Percentiles rank a stretch among this genome's conserved stretches.
Evolutionary conservation across 2,329 filamentous ascomycete genomes (phyloP).

Genomic region (Colletotrichum tropicicola): DNA sequence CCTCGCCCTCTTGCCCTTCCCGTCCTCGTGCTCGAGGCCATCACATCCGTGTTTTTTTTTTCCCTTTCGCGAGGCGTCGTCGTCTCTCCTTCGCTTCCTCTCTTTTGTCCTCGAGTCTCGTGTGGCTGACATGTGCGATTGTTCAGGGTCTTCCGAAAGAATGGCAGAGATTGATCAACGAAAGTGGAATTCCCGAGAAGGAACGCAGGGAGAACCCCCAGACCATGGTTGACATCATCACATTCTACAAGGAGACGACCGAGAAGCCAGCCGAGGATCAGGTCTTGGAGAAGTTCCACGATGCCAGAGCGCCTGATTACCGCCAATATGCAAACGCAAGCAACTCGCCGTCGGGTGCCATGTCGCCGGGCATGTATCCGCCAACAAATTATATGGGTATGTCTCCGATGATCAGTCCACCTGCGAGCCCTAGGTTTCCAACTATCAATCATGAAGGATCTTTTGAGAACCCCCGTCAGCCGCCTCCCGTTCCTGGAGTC

Average conservation of each 20-base stretch:
- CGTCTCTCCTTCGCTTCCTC: conserved; percentile 25
- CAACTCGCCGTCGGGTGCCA: conserved; percentile 51
- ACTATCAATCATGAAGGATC: conserved; percentile 86
- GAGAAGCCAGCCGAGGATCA: conserved; percentile 83
- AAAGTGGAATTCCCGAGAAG: conserved; percentile 95
- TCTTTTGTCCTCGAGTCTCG: conserved; percentile 6
- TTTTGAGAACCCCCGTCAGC: conserved; percentile 95
- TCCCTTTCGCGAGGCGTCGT: too few relatives aligned
- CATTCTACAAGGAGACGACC: conserved; percentile 95
- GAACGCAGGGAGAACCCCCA: conserved; percentile 96
- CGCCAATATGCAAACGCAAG: conserved; percentile 47
- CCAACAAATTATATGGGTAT: conserved; percentile 65
- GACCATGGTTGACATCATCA: conserved; percentile 93
- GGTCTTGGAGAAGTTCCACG: conserved; percentile 95
- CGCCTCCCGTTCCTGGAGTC: conserved; percentile 82
- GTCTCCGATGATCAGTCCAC: conserved; percentile 77
- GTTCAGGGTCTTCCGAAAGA: conserved; percentile 89
- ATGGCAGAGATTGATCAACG: conserved; percentile 95
- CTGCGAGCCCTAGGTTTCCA: conserved; percentile 87
- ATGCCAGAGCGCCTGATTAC: conserved; percentile 72
- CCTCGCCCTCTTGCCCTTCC: not conserved
- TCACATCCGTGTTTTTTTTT: too few relatives aligned
- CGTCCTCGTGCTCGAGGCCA: too few relatives aligned
- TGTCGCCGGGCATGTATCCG: conserved; percentile 64
- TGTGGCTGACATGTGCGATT: conserved; percentile 30